These are phyloP conservation scores for Aspergillus luchuensis DNA, from an alignment of 2,329 filamentous ascomycete genomes.

Conservation along the genomic window DNA sequence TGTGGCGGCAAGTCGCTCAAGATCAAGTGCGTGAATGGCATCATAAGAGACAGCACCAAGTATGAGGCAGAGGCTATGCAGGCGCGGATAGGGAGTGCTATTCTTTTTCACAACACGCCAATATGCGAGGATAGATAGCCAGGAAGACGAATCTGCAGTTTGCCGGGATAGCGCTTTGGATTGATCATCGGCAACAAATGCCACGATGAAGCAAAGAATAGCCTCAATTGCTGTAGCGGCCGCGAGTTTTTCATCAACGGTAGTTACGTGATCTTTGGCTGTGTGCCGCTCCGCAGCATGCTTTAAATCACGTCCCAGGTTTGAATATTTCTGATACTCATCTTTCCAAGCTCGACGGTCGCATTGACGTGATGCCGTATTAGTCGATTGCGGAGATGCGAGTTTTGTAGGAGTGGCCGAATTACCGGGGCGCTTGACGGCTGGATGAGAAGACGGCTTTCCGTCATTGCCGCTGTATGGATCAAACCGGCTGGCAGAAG, in stretches of 20 bases:
- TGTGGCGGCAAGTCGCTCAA: conserved; percentile 47
- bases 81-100: conserved; percentile 41
- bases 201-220: conserved; percentile 51
- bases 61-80: conserved; percentile 48
- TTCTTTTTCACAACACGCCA: conserved; percentile 48
- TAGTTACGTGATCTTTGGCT: conserved; percentile 32
- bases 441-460: conserved; percentile 39
- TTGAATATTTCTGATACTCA: conserved; percentile 45
- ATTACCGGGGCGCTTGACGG: conserved; percentile 34
- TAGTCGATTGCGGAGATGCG: conserved; percentile 33
- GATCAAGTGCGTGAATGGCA: conserved; percentile 47
- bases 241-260: conserved; percentile 39
- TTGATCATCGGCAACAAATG: conserved; percentile 48
- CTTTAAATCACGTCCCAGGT: conserved; percentile 50
- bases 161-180: conserved; percentile 40
- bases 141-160: conserved; percentile 44
- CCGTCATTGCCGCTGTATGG: conserved; percentile 41
- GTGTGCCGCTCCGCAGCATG: conserved; percentile 45
- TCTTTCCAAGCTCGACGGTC: conserved; percentile 48
- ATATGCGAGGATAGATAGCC: conserved; percentile 52
- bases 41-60: conserved; percentile 52
- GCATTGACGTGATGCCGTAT: conserved; percentile 29
- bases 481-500: conserved; percentile 42
- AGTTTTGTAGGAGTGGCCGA: conserved; percentile 27
- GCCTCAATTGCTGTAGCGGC: conserved; percentile 47